These are phyloP conservation scores for Acer negundo DNA, from an alignment of 345 rosid species.

Conservation along the genomic window DNA sequence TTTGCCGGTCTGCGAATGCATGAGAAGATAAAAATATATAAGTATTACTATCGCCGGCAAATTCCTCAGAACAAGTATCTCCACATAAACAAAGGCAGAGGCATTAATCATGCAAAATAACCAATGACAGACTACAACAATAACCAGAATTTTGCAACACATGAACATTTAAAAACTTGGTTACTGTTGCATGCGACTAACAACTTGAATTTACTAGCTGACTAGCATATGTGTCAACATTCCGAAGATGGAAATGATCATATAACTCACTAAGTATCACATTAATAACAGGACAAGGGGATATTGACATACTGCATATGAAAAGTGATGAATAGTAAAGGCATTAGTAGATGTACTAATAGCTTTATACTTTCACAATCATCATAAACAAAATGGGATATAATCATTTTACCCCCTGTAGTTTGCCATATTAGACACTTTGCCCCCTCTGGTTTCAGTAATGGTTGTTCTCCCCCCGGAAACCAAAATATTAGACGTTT, in stretches of 20 bases:
- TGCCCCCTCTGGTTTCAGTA: too few species aligned
- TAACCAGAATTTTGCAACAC: background rate
- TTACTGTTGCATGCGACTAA: background rate
- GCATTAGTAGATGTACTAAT: background rate
- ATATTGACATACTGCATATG: background rate
- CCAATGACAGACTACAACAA: background rate
- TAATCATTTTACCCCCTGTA: too few species aligned
- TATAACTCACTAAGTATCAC: background rate
- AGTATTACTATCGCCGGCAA: background rate
- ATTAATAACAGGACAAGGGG: background rate
- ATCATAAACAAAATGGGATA: background rate
- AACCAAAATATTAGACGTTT: too few species aligned
- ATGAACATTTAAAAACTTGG: background rate
- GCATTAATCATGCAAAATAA: background rate
- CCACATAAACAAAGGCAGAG: slow-evolving; percentile 5
- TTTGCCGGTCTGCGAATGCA: slow-evolving; percentile 75
- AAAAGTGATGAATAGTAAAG: background rate
- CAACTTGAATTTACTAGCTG: background rate
- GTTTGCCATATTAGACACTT: too few species aligned
- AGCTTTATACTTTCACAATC: background rate
- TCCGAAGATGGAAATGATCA: background rate
- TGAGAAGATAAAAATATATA: background rate
- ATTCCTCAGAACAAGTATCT: background rate
- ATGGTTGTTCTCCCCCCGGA: too few species aligned
- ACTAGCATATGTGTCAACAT: background rate